Evolutionary conservation across 202 grass and related monocot species (phyloP).

Genomic region (Musa balbisiana): DNA sequence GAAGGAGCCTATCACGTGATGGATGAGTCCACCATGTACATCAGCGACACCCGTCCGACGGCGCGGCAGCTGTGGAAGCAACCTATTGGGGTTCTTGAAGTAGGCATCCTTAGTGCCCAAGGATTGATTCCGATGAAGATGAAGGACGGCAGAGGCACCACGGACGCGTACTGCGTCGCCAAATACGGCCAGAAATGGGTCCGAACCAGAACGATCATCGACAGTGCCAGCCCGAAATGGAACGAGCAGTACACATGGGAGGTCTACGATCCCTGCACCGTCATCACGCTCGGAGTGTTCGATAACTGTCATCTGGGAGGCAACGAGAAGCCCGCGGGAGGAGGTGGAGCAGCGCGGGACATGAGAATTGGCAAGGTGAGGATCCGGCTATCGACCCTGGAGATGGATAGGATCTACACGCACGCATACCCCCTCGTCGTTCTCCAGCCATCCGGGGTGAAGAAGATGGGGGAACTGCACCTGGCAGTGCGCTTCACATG

Average conservation of each 20-base stretch:
- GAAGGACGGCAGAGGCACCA: conserved; percentile 28
- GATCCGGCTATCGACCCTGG: conserved; percentile 60
- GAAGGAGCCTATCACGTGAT: conserved; percentile 77
- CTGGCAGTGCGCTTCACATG: conserved; percentile 63
- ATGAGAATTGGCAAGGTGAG: conserved; percentile 59
- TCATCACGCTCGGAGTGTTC: conserved; percentile 69
- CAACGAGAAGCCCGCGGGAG: not conserved
- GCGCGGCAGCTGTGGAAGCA: conserved; percentile 55
- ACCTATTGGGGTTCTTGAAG: conserved; percentile 57
- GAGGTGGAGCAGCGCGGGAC: conserved; percentile 1
- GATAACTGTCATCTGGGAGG: conserved; percentile 40
- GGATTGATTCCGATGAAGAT: conserved; percentile 53
- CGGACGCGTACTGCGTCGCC: conserved; percentile 68
- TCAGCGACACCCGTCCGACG: conserved; percentile 55
- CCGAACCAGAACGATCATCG: conserved; percentile 49
- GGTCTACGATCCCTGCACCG: conserved; percentile 67
- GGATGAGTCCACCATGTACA: conserved; percentile 64
- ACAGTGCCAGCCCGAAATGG: conserved; percentile 48
- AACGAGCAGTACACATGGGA: conserved; percentile 95
- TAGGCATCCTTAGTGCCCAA: conserved; percentile 55
- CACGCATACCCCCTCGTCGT: conserved; percentile 36
- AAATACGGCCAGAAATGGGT: conserved; percentile 89
- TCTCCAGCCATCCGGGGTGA: conserved; percentile 45
- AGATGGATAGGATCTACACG: conserved; percentile 46
- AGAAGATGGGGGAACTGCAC: conserved; percentile 58